These are phyloP conservation scores for Chaetoceros tenuissimus DNA, from an alignment of 108 stramenopile genomes.

Conservation along the genomic window DNA sequence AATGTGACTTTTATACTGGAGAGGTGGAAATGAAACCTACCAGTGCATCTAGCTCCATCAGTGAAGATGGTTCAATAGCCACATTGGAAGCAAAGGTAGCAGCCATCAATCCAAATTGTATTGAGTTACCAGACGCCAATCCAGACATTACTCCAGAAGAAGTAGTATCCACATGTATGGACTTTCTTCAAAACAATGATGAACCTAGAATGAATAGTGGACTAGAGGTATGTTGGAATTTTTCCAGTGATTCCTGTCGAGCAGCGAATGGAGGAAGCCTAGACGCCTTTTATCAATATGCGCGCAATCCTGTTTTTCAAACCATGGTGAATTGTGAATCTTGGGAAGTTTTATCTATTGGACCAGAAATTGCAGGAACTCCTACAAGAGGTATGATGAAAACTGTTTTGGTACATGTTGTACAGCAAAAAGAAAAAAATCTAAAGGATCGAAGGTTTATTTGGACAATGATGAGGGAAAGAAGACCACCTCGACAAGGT, in stretches of 20 bases:
- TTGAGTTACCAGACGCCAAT: not conserved
- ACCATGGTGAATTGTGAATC: conserved; percentile 43
- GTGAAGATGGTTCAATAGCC: not conserved
- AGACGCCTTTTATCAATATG: conserved; percentile 54
- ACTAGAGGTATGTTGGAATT: conserved; percentile 59
- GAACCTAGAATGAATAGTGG: conserved; percentile 30
- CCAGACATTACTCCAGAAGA: conserved; percentile 18
- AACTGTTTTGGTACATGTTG: conserved; percentile 50
- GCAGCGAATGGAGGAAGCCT: conserved; percentile 60
- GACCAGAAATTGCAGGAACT: conserved; percentile 49
- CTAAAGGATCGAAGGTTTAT: conserved; percentile 21
- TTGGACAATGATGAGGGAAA: conserved; percentile 67
- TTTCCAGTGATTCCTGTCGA: conserved; percentile 59
- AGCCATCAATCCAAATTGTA: not conserved
- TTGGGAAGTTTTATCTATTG: conserved; percentile 37
- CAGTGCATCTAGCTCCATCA: not conserved
- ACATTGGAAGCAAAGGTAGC: not conserved
- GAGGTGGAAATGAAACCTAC: not conserved
- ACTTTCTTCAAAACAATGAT: conserved; percentile 31
- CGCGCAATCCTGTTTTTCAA: conserved; percentile 67
- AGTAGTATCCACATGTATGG: conserved; percentile 49
- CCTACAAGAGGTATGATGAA: conserved; percentile 61
- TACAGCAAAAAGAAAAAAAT: not conserved
- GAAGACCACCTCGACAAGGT: conserved; percentile 68
- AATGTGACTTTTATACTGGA: not conserved